Evolutionary conservation across 73 alveolate genomes (phyloP).

Genomic region (Breviolum minutum): DNA sequence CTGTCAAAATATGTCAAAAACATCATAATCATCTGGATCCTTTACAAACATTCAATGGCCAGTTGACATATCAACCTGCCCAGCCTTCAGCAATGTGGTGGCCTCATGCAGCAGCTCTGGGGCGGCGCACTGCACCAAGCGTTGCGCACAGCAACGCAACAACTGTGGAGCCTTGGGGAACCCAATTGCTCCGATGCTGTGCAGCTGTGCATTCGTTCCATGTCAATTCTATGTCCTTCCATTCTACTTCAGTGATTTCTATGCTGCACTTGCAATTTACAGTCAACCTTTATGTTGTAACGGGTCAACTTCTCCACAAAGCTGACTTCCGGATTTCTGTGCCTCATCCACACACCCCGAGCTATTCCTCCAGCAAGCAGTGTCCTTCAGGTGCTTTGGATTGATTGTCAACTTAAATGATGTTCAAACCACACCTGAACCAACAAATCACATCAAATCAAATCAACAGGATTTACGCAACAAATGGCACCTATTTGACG

Average conservation of each 20-base stretch:
- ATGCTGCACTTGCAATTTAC: neutral
- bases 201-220: neutral
- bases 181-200: neutral
- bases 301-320: neutral
- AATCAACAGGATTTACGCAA: neutral
- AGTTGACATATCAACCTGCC: neutral
- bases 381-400: neutral
- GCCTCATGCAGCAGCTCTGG: slow-evolving; percentile 49
- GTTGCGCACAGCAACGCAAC: slow-evolving; percentile 46
- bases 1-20: neutral
- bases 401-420: no score
- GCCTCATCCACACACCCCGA: slow-evolving; percentile 21
- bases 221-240: neutral
- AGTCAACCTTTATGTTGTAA: neutral
- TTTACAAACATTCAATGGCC: neutral
- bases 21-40: neutral
- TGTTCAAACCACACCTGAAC: neutral
- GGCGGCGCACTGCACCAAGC: neutral
- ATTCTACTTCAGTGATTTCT: neutral
- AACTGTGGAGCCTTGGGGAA: slow-evolving; percentile 6
- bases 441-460: no score
- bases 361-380: neutral
- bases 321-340: neutral
- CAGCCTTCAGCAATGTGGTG: neutral
- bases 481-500: no score